These are phyloP conservation scores for Hymenoscyphus albidus DNA, from an alignment of 2,329 filamentous ascomycete species.

Conservation along the genomic window DNA sequence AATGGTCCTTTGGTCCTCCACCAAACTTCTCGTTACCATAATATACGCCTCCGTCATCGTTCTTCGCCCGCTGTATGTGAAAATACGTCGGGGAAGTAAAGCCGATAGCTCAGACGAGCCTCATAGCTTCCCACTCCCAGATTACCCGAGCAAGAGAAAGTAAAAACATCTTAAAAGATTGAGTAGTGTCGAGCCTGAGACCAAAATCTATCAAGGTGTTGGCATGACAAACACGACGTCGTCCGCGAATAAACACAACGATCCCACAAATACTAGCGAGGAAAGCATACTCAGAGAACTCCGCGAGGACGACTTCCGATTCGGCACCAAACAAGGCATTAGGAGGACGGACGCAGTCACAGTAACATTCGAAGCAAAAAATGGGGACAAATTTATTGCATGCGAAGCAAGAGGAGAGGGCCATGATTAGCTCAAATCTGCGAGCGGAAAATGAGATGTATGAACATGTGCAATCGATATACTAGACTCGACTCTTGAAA, in stretches of 20 bases:
- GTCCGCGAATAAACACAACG: background rate
- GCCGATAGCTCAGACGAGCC: background rate
- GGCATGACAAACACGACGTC: background rate
- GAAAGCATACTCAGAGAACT: background rate
- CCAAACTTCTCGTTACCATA: constrained; percentile 5
- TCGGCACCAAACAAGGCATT: background rate
- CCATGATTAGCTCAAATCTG: too few relatives aligned
- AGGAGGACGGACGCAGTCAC: background rate
- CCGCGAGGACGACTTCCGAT: background rate
- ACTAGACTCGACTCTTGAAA: too few relatives aligned
- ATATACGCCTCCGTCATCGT: constrained; percentile 1
- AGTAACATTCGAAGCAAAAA: background rate
- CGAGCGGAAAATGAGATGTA: too few relatives aligned
- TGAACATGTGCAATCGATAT: too few relatives aligned
- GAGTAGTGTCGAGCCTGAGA: background rate
- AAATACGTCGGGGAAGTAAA: background rate
- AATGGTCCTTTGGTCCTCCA: constrained; percentile 1
- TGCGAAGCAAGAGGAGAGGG: too few relatives aligned
- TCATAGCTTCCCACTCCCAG: background rate
- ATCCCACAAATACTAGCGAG: background rate
- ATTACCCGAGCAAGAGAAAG: background rate
- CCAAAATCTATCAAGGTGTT: background rate
- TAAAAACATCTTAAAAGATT: background rate
- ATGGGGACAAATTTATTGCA: background rate
- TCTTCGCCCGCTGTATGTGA: constrained; percentile 6